Base-by-base conservation (phyloP, 225 moss, liverwort and hornwort species). In the Polytrichum commune region DNA sequence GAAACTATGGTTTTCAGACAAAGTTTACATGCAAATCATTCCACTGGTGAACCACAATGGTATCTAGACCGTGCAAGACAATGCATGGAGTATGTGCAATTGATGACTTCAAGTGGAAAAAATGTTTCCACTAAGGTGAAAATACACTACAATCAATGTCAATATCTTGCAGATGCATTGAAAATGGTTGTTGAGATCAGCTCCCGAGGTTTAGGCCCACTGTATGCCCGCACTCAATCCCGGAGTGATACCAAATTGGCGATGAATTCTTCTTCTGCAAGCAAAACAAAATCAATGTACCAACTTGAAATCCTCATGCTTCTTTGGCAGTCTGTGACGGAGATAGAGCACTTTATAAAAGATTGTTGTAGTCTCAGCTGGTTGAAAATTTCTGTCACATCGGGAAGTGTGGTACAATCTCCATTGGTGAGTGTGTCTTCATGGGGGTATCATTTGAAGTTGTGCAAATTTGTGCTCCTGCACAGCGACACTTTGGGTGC, bases 311-410 rank as follows among this genome's bases (percentile, higher is more conserved):
- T 24, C 33, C 16, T 46, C 8, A 46, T 46, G 38, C 38, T 46
- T n/a, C 18, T 76, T 0, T 65, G 7, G 1, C 65, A 65, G 57
- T 35, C 27, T 25, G 27, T 58, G 2, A 53, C 5, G 10, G 65
- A 66, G 7, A 23, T 76, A 8, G n/a, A 70, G 35, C 22, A 22
- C 18, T 53, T 76, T 16, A n/a, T 76, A 10, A 6, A 46, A 30
- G 56, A 46, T 29, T 71, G 65, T 26, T 18, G 71, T 16, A 35
- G 53, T 22, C 7, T 60, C 5, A 1, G 71, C 0, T 76, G 70
- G 70, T 13, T 76, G 8, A 20, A 58, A 32, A 58, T 58, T 66
- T 65, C 60, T 0, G 8, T 71, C n/a, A 6, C 33, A 5, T 3
- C 53, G 33, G 27, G 18, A 60, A 60, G 71, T 27, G 6, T 26